Conservation (phyloP, 306 rosid species). For the Cucumis hystrix region DNA sequence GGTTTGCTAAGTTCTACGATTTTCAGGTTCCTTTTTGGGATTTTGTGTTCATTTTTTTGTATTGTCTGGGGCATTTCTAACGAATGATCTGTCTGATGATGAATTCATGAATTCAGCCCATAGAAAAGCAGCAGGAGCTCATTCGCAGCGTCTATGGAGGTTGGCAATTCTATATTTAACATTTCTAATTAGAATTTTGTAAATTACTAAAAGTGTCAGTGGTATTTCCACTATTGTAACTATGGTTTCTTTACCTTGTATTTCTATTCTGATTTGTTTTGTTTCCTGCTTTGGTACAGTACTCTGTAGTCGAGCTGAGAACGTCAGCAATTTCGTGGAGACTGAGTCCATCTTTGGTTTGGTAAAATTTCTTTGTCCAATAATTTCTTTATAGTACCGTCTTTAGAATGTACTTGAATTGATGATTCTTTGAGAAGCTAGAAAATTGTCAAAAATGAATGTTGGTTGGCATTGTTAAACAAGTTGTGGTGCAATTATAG, state of each 20-base stretch:
- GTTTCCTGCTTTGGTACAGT: constrained; percentile 24
- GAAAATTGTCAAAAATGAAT: not conserved
- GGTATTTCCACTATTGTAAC: not conserved
- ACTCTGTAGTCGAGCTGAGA: constrained; percentile 78
- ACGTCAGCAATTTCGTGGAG: constrained; percentile 80
- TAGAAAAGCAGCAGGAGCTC: constrained; percentile 78
- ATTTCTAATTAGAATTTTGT: not conserved
- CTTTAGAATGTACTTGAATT: not conserved
- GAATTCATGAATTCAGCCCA: constrained; percentile 43
- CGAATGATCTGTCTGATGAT: constrained; percentile 3
- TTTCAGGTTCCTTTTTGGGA: constrained; percentile 36
- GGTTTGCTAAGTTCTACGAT: constrained; percentile 80
- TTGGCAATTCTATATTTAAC: constrained; percentile 8
- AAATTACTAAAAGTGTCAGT: not conserved
- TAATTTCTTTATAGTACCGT: not conserved
- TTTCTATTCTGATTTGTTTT: constrained; percentile 1
- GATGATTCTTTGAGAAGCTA: not conserved
- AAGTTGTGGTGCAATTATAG: not conserved
- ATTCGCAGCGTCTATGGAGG: constrained; percentile 83
- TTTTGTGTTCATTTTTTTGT: not conserved
- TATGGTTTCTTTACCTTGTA: not conserved
- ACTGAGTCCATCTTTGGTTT: constrained; percentile 73
- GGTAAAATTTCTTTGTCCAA: constrained; percentile 24
- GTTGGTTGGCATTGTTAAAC: not conserved
- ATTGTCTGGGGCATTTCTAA: not conserved